Evolutionary conservation across 2,329 filamentous ascomycete species (phyloP), one percentile per base, ranked within the genome.

Genomic region (Cladophialophora immunda): DNA sequence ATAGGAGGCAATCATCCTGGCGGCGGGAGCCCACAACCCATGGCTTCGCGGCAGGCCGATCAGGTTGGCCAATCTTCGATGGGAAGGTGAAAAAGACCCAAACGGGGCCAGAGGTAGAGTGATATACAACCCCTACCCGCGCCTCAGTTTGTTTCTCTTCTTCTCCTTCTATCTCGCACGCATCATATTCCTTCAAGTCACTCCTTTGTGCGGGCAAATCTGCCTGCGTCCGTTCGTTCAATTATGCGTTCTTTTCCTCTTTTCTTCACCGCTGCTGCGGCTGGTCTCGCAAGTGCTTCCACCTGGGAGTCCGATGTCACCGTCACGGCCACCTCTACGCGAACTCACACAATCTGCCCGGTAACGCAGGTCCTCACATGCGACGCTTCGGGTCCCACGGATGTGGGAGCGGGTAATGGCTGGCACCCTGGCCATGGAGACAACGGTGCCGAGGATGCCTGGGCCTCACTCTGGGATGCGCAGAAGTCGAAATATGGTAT

Each of bases 221-320:
- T 62, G 67, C 67, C 64, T 69, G 67, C 67, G 67, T 69, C 67
- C 67, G 50, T 67, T 69, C 67, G 54, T 69, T 69, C 61, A 65
- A 58, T 45, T 27, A 69, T 69, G 67, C 67, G 64, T 67, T 69
- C 67, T 59, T 53, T 69, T 61, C 56, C 63, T 66, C 55, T 68
- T 62, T 65, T 70, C 53, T 30, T 70, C 55, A 32, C 68, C 38
- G 57, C 65, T 66, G 65, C 62, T 22, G 62, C 65, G 52, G 22
- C 65, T 38, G 65, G 68, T 55, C 59, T 70, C 22, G 68, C 41
- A 8, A 56, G 45, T 56, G 62, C 65, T n/a, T 29, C 54, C 6
- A 58, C 54, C 6, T 22, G 53, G 25, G 45, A 58, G 22, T 50
- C 64, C 15, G 65, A 67, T 66, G 64, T 69, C 55, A 64, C 60